phyloP scores from a whole-genome alignment of 805 yeast species.

The Tetrapisispora namnaoensis region DNA sequence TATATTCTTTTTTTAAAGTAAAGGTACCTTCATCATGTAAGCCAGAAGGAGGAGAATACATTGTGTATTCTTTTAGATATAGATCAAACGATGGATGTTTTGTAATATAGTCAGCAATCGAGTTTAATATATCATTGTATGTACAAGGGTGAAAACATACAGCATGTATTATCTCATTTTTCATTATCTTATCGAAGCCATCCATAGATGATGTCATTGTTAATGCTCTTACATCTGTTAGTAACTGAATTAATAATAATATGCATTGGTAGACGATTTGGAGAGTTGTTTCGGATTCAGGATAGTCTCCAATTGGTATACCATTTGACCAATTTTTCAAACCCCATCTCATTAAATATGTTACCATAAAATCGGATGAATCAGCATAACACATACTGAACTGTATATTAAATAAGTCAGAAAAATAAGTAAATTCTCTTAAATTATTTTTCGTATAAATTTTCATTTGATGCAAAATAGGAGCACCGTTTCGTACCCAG shows the following conservation, averaged over 20 bases:
- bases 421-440: slow-evolving; percentile 70
- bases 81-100: slow-evolving; percentile 67
- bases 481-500: slow-evolving; percentile 91
- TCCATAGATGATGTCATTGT: slow-evolving; percentile 40
- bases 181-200: slow-evolving; percentile 41
- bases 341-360: slow-evolving; percentile 63
- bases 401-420: slow-evolving; percentile 72
- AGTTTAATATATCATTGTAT: slow-evolving; percentile 58
- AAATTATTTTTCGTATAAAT: slow-evolving; percentile 65
- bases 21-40: slow-evolving; percentile 53
- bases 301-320: slow-evolving; percentile 33
- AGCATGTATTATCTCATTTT: slow-evolving; percentile 68
- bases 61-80: slow-evolving; percentile 47
- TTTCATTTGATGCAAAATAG: slow-evolving; percentile 67
- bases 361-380: slow-evolving; percentile 46
- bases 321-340: slow-evolving; percentile 45
- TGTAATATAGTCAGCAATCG: slow-evolving; percentile 66
- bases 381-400: slow-evolving; percentile 43
- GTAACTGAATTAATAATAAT: slow-evolving; percentile 52
- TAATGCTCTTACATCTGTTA: slow-evolving; percentile 59
- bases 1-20: slow-evolving; percentile 48
- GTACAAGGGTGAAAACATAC: slow-evolving; percentile 67
- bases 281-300: slow-evolving; percentile 35
- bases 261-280: slow-evolving; percentile 74
- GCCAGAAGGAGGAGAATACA: slow-evolving; percentile 51